phyloP scores from a whole-genome alignment of 345 rosid species.

The Firmiana major region DNA sequence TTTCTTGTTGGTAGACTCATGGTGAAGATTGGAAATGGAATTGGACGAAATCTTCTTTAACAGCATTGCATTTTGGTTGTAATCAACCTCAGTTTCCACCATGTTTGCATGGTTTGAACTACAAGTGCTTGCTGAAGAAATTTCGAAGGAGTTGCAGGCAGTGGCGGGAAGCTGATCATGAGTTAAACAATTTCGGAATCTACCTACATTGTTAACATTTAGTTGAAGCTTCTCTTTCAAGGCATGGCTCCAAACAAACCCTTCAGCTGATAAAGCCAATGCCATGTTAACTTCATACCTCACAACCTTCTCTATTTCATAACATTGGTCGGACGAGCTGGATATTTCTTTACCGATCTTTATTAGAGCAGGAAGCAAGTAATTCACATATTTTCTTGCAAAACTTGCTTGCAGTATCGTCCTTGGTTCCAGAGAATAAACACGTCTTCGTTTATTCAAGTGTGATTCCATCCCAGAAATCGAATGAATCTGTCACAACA shows the following conservation, averaged over 20 bases:
- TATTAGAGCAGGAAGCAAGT: conserved; percentile 34
- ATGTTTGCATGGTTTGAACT: neutral
- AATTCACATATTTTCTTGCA: conserved; percentile 26
- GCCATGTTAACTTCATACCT: conserved; percentile 43
- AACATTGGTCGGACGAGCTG: neutral
- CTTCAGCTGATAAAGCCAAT: conserved; percentile 33
- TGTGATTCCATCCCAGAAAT: conserved; percentile 26
- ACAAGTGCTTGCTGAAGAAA: neutral
- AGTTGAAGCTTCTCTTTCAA: conserved; percentile 20
- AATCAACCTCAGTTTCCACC: neutral
- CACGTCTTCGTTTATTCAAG: conserved; percentile 26
- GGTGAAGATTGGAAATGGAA: neutral
- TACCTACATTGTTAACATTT: conserved; percentile 1
- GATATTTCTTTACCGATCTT: conserved; percentile 20
- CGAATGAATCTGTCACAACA: conserved; percentile 4
- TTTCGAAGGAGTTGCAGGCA: neutral
- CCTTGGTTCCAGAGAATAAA: conserved; percentile 26
- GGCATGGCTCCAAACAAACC: conserved; percentile 42
- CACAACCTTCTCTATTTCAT: conserved; percentile 22
- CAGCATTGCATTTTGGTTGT: neutral
- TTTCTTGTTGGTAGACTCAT: neutral
- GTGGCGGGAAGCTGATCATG: neutral
- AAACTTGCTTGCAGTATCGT: conserved; percentile 17
- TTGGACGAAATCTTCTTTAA: neutral
- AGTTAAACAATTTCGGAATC: neutral